Base-by-base conservation (phyloP, 768 basidiomycete genomes). In the Mycena venus region DNA sequence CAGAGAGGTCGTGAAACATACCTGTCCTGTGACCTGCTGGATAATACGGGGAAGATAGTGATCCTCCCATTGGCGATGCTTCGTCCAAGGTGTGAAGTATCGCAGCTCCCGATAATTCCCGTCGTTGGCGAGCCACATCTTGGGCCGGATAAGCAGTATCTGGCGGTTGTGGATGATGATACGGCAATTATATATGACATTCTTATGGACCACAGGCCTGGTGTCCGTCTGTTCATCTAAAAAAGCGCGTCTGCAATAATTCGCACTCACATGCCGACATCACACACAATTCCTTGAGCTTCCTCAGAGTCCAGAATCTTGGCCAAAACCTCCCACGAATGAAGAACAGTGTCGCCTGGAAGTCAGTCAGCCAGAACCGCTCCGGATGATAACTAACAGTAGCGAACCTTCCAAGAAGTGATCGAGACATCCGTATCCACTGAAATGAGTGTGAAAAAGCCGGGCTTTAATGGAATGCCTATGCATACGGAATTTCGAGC, bases 101-200 rank as follows among this genome's bases (percentile, higher is more conserved):
- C 94, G 86, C 79, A 94, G 85, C 81, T 93, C 92, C 31, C 98
- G 94, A 82, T 99, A 99, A 80, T 99, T 99, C 4, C 98, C 98
- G 79, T 98, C 96, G 80, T 99, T 99, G 1, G 98, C 98, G 55
- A 99, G 88, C 98, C 98, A 99, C 97, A 99, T 97, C 86, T 99
- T 99, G 0, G 98, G 98, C 27, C 98, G 92, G 75, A 99, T 99
- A 75, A 99, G 91, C 1, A 99, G 84, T 72, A 99, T 97, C 84
- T 95, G 90, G 68, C 91, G 88, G 84, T 97, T 88, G 80, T 96
- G 90, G 51, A 97, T 91, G 81, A 99, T 93, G 40, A 99, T 88
- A 23, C 98, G 93, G 82, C 96, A 98, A 80, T 99, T 99, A 86
- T 99, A 99, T 75, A 94, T 97, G 58, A 97, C 96, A 81, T 98